phyloP scores from a whole-genome alignment of 345 rosid genomes.

The Salix udensis region DNA sequence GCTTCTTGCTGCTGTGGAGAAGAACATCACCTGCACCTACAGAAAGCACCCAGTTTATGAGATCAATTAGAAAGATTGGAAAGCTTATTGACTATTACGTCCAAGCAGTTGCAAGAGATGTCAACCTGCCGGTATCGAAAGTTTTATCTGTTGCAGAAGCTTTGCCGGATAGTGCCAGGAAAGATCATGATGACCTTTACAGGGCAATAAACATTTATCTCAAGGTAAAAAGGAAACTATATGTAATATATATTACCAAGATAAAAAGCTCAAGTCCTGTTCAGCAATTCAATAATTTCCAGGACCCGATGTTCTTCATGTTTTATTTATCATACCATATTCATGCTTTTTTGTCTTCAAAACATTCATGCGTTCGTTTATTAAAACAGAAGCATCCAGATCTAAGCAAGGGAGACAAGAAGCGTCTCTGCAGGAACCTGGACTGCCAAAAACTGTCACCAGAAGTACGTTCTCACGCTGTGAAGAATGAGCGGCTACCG shows the following conservation, averaged over 20 bases:
- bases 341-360: background rate
- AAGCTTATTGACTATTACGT: slow-evolving; percentile 76
- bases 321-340: background rate
- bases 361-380: background rate
- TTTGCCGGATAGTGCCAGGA: slow-evolving; percentile 60
- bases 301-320: background rate
- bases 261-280: background rate
- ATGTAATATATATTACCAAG: background rate
- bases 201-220: slow-evolving; percentile 80
- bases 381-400: slow-evolving; percentile 76
- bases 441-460: slow-evolving; percentile 93
- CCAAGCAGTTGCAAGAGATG: slow-evolving; percentile 65
- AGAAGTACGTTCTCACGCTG: slow-evolving; percentile 84
- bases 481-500: slow-evolving; percentile 90
- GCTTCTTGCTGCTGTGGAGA: slow-evolving; percentile 67
- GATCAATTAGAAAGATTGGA: slow-evolving; percentile 60
- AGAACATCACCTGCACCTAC: slow-evolving; percentile 47
- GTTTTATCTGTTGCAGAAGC: slow-evolving; percentile 66
- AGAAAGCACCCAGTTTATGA: slow-evolving; percentile 38
- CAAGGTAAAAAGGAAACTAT: slow-evolving; percentile 43
- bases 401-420: slow-evolving; percentile 75
- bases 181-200: slow-evolving; percentile 79
- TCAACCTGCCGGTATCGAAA: slow-evolving; percentile 53
- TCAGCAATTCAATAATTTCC: background rate
- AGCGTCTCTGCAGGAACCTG: slow-evolving; percentile 66